Conservation (phyloP, 495 filamentous ascomycete species). For the Oleoguttula mirabilis region DNA sequence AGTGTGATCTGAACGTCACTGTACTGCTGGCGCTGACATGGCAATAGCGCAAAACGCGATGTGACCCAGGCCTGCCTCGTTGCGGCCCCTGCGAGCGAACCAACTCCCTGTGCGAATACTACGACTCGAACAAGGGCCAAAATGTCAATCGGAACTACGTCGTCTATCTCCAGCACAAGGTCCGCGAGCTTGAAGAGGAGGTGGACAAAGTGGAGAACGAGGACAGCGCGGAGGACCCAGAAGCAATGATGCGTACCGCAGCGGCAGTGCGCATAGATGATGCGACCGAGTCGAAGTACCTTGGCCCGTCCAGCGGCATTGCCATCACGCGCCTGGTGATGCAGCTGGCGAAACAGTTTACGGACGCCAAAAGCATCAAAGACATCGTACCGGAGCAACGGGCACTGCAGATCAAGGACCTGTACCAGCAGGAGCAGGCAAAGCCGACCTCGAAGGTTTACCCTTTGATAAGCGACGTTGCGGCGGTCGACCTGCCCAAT, state of each 20-base stretch:
- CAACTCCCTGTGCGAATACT: constrained; percentile 83
- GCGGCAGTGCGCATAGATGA: constrained; percentile 62
- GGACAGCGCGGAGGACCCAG: constrained; percentile 53
- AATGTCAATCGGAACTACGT: constrained; percentile 79
- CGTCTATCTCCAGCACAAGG: constrained; percentile 70
- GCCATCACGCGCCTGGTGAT: constrained; percentile 88
- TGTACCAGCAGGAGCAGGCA: constrained; percentile 42
- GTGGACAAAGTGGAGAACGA: constrained; percentile 48
- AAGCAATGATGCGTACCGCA: constrained; percentile 72
- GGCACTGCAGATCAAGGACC: constrained; percentile 45
- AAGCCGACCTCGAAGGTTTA: constrained; percentile 59
- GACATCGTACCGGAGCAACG: constrained; percentile 69
- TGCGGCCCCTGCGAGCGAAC: constrained; percentile 89
- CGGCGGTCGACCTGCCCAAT: constrained; percentile 56
- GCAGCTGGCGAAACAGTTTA: constrained; percentile 84
- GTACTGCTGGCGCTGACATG: not conserved
- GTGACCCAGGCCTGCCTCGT: constrained; percentile 78
- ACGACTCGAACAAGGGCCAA: constrained; percentile 65
- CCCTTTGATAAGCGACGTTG: constrained; percentile 62
- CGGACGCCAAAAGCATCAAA: constrained; percentile 69
- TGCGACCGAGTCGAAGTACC: constrained; percentile 72
- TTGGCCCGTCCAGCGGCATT: constrained; percentile 86
- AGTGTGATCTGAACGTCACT: not conserved
- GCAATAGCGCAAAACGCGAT: constrained; percentile 76
- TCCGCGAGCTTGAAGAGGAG: constrained; percentile 64